These are phyloP conservation scores for Nakazawaea peltata DNA, from an alignment of 805 yeast genomes.

Conservation along the genomic window DNA sequence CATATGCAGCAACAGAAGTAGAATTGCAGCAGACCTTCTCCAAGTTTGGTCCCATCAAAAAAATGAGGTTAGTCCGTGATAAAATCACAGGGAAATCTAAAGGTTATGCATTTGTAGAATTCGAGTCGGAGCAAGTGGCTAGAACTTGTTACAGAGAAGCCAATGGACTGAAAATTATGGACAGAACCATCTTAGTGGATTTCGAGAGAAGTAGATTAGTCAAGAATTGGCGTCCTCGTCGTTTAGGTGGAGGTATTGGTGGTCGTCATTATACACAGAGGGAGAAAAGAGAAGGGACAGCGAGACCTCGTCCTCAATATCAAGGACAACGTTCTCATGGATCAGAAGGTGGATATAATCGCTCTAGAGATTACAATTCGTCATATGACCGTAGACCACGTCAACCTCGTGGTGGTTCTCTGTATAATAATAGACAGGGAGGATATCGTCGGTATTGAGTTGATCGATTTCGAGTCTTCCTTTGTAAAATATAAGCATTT, in stretches of 20 bases:
- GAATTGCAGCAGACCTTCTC: constrained; percentile 58
- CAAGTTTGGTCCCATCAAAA: constrained; percentile 65
- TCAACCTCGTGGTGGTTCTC: too few species aligned
- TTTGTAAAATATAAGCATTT: too few species aligned
- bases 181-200: constrained; percentile 57
- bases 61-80: constrained; percentile 48
- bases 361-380: too few species aligned
- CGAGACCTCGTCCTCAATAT: too few species aligned
- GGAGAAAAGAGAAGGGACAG: not conserved
- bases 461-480: too few species aligned
- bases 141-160: constrained; percentile 52
- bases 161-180: constrained; percentile 43
- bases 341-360: too few species aligned
- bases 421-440: too few species aligned
- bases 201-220: constrained; percentile 61
- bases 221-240: constrained; percentile 61
- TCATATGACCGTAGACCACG: too few species aligned
- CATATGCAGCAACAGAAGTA: constrained; percentile 54
- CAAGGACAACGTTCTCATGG: too few species aligned
- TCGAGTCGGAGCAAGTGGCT: constrained; percentile 52
- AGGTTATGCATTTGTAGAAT: constrained; percentile 84
- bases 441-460: too few species aligned
- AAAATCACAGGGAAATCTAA: constrained; percentile 44
- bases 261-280: constrained; percentile 35
- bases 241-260: constrained; percentile 92